phyloP scores from a whole-genome alignment of 768 basidiomycete genomes.

The Phanerochaete carnosa region DNA sequence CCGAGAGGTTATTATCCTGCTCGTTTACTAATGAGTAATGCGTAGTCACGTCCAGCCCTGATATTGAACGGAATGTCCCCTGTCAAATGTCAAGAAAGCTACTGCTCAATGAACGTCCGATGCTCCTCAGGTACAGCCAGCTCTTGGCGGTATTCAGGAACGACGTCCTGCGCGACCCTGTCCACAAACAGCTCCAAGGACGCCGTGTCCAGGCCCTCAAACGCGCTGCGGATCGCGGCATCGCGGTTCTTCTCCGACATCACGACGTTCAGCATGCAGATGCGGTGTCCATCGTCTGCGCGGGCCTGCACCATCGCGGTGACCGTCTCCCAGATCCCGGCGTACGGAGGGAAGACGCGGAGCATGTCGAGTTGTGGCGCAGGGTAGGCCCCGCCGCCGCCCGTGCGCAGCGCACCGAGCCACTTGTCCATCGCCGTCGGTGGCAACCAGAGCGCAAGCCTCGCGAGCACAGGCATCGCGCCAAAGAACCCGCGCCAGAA shows the following conservation, averaged over 20 bases:
- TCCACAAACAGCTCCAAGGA: background rate
- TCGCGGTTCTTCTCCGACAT: background rate
- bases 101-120: background rate
- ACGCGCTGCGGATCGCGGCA: background rate
- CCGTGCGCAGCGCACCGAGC: background rate
- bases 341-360: background rate
- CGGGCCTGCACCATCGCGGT: background rate
- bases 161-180: background rate
- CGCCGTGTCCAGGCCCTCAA: background rate
- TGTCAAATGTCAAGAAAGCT: background rate
- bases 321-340: background rate
- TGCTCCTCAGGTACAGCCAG: background rate
- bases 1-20: background rate
- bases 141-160: background rate
- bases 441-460: background rate
- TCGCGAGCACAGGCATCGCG: background rate
- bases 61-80: too few relatives aligned
- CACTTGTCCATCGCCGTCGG: conserved; percentile 1
- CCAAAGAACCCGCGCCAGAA: conserved; percentile 3
- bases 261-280: background rate
- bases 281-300: background rate
- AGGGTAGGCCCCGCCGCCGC: background rate
- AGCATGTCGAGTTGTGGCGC: background rate
- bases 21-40: too few relatives aligned
- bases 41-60: too few relatives aligned